Evolutionary conservation across 805 yeast genomes (phyloP), one percentile per base, ranked within the genome.

Genomic region (Pichia gijzeniarum): DNA sequence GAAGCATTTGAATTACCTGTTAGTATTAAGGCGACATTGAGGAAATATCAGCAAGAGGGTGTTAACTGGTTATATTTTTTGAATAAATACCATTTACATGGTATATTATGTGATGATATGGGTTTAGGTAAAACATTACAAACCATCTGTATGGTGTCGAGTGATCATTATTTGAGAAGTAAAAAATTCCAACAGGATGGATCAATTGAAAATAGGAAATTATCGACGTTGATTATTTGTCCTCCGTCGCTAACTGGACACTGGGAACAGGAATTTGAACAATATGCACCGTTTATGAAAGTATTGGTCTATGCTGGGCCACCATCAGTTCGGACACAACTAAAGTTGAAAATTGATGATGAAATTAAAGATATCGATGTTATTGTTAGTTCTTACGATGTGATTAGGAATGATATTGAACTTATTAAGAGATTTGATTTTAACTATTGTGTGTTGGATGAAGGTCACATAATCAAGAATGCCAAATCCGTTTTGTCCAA

Each of bases 171-270:
- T 56, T 56, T 87, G 53, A 77, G 99, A 53, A 81, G 79, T 10
- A 84, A 84, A 53, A 83, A 82, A 52, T 85, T 72, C 61, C 71
- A 66, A 7, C 65, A 72, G 49, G 80, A 95, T 0, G 63, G 73
- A 28, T 72, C 83, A 0, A 69, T 71, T 12, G 95, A 89, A 55
- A 77, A 74, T 31, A 72, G 95, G 49, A 81, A 76, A 28, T 70
- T 93, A 20, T 95, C 98, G 1, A 79, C 96, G 0, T 68, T 93
- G 53, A 80, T 93, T 40, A 77, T 93, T 16, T 93, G 99, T 68
- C 99, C 99, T 1, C 97, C 99, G 0, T 88, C 98, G 1, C 76
- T 93, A 54, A 90, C 97, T 2, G 99, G 99, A 19, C 99, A 93
- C 65, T 93, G 99, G 99, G 95, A 88, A 61, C 96, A 88, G 61